Conservation (phyloP, 371 early-diverging fungal species). For the Syncephalastrum contaminatum region DNA sequence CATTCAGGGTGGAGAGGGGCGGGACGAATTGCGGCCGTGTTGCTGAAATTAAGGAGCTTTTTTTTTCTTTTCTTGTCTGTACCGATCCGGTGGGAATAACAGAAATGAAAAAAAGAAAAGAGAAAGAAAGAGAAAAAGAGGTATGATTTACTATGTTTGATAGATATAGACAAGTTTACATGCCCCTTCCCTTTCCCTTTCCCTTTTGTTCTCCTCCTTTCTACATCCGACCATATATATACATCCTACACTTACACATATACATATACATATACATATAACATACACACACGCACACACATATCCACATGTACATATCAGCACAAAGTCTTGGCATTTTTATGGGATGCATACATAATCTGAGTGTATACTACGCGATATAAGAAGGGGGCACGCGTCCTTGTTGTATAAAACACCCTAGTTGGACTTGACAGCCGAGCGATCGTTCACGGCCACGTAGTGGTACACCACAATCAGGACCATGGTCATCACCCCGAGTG, state of each 20-base stretch:
- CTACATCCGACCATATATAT: background rate
- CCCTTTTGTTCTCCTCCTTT: slow-evolving; percentile 1
- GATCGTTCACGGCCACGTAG: slow-evolving; percentile 50
- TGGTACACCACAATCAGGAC: slow-evolving; percentile 60
- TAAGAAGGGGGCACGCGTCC: slow-evolving; percentile 1
- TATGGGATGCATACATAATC: too few species aligned
- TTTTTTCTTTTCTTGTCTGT: too few species aligned
- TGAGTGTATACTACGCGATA: background rate
- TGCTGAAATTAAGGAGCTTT: too few species aligned
- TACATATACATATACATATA: background rate
- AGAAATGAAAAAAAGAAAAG: background rate
- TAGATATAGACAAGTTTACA: too few species aligned
- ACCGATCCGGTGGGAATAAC: too few species aligned
- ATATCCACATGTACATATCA: too few species aligned
- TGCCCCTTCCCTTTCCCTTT: too few species aligned
- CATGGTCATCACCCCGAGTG: slow-evolving; percentile 58
- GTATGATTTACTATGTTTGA: background rate
- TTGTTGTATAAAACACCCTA: background rate
- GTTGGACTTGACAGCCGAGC: slow-evolving; percentile 11
- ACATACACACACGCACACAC: background rate
- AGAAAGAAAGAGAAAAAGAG: slow-evolving; percentile 5
- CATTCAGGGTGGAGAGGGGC: too few species aligned
- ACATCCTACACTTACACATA: background rate
- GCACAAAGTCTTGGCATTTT: too few species aligned
- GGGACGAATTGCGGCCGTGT: too few species aligned